Conservation (phyloP, 345 rosid genomes). For the Lepidium aucheri region DNA sequence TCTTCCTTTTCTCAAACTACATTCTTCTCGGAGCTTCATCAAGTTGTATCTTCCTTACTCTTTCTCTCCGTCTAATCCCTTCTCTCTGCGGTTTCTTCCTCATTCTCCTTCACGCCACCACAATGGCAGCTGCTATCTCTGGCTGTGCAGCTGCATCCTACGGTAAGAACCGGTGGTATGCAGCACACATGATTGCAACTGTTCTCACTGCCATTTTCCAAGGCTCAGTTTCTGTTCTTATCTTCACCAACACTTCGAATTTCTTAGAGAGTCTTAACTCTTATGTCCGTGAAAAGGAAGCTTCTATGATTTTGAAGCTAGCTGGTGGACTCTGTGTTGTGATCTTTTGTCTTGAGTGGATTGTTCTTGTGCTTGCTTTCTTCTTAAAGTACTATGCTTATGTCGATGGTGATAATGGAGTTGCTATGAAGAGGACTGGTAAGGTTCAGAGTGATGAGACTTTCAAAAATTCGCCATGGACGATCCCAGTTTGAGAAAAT, state of each 20-base stretch:
- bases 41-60: slow-evolving; percentile 84
- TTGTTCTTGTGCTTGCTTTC: slow-evolving; percentile 77
- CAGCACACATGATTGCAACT: slow-evolving; percentile 78
- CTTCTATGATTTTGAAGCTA: slow-evolving; percentile 59
- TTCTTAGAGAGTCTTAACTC: slow-evolving; percentile 63
- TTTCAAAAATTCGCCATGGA: slow-evolving; percentile 79
- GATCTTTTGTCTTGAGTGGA: slow-evolving; percentile 87
- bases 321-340: slow-evolving; percentile 67
- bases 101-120: slow-evolving; percentile 34
- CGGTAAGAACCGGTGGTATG: slow-evolving; percentile 52
- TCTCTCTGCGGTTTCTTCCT: slow-evolving; percentile 52
- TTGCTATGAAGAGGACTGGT: slow-evolving; percentile 40
- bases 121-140: slow-evolving; percentile 51
- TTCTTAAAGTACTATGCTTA: slow-evolving; percentile 70
- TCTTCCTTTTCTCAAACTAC: slow-evolving; percentile 78
- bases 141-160: slow-evolving; percentile 64
- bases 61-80: slow-evolving; percentile 77
- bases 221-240: slow-evolving; percentile 76
- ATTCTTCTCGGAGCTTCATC: slow-evolving; percentile 84
- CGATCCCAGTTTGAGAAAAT: slow-evolving; percentile 52
- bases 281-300: slow-evolving; percentile 84
- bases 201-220: slow-evolving; percentile 85
- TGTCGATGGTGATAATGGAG: slow-evolving; percentile 41
- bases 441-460: slow-evolving; percentile 75
- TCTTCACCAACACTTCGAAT: slow-evolving; percentile 59